Percentiles rank a stretch among this genome's conserved stretches.
Evolutionary conservation across 352 stramenopile species (phyloP).

Genomic region (Ophiocytium majus): DNA sequence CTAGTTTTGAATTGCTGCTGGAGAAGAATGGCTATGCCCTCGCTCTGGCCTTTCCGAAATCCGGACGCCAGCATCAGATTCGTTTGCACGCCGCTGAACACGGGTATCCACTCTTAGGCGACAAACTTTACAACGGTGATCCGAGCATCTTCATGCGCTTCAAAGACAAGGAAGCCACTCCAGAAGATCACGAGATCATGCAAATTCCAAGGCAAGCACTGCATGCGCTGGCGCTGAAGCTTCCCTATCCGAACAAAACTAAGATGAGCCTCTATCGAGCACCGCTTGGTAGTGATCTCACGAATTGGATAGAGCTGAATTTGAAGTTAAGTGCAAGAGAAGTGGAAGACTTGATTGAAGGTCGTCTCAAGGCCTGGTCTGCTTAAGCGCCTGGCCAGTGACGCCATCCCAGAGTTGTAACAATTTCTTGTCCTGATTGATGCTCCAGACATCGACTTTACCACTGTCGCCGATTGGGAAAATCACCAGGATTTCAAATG

Average conservation of each 20-base stretch:
- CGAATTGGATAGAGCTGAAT: not conserved
- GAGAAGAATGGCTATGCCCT: slow-evolving; percentile 4
- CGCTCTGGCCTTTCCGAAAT: not conserved
- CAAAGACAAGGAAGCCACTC: not conserved
- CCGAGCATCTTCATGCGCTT: slow-evolving; percentile 7
- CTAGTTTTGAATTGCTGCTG: not conserved
- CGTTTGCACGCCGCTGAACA: not conserved
- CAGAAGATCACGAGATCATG: not conserved
- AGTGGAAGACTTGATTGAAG: slow-evolving; percentile 2
- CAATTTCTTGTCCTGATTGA: too few species aligned
- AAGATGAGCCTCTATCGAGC: not conserved
- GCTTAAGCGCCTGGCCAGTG: too few species aligned
- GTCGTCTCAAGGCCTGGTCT: not conserved
- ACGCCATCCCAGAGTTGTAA: too few species aligned
- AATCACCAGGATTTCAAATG: too few species aligned
- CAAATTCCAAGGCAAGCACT: slow-evolving; percentile 3
- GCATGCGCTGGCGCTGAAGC: not conserved
- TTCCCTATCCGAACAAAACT: slow-evolving; percentile 8
- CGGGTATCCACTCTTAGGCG: not conserved
- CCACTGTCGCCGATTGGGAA: too few species aligned
- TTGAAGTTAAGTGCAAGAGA: not conserved
- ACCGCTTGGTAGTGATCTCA: not conserved
- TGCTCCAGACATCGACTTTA: too few species aligned
- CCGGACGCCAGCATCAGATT: slow-evolving; percentile 6
- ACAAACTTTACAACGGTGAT: slow-evolving; percentile 13